phyloP scores from a whole-genome alignment of 176 grass and related monocot genomes.

The Oryza brachyantha region DNA sequence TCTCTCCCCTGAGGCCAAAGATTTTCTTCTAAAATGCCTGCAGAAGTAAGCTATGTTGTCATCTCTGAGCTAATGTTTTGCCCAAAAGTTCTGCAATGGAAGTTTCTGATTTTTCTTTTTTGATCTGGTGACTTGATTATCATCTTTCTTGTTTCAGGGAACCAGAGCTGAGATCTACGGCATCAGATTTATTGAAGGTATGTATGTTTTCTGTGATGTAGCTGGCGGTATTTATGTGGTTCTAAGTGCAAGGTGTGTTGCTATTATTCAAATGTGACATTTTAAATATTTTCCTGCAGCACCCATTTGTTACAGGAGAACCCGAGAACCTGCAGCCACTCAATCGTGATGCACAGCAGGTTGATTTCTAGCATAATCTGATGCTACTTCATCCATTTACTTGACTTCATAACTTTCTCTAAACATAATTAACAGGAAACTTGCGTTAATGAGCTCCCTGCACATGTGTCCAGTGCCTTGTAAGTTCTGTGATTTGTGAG shows the following conservation, averaged over 20 bases:
- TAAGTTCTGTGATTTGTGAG: constrained; percentile 41
- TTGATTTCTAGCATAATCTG: constrained; percentile 33
- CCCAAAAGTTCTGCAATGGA: constrained; percentile 28
- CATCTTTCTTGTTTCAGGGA: constrained; percentile 49
- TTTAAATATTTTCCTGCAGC: constrained; percentile 58
- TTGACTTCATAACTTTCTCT: constrained; percentile 21
- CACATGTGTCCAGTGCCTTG: constrained; percentile 37
- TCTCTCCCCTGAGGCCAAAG: constrained; percentile 81
- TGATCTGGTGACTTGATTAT: constrained; percentile 11
- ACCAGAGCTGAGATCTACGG: constrained; percentile 57
- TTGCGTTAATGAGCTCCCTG: constrained; percentile 35
- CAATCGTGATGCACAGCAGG: constrained; percentile 44
- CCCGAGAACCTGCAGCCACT: constrained; percentile 35
- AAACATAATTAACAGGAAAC: constrained; percentile 45
- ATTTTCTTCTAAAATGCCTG: constrained; percentile 98
- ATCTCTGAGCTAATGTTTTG: constrained; percentile 3
- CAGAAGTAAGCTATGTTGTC: constrained; percentile 71
- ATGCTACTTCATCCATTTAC: constrained; percentile 28
- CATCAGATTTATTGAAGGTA: constrained; percentile 76
- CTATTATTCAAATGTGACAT: constrained; percentile 37
- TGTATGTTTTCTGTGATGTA: constrained; percentile 22
- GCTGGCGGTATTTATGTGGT: not conserved
- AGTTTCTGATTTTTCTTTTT: constrained; percentile 26
- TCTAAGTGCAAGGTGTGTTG: constrained; percentile 22
- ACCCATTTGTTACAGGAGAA: constrained; percentile 92